Evolutionary conservation across 2,329 filamentous ascomycete genomes (phyloP), one percentile per base, ranked within the genome.

Genomic region (Trematosphaeria pertusa): DNA sequence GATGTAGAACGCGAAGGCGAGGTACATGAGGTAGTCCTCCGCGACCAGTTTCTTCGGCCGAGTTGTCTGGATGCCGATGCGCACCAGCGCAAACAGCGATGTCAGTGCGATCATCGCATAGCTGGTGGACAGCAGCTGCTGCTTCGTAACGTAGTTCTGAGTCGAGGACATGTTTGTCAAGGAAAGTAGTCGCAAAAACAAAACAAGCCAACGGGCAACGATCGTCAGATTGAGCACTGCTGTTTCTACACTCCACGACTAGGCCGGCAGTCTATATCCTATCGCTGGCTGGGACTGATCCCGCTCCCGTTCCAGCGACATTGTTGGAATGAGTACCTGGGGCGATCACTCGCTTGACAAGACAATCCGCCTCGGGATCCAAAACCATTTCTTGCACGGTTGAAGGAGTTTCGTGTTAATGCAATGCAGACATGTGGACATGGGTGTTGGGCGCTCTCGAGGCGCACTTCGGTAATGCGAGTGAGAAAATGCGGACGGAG

Each of bases 1-100:
- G 28, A 64, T 37, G 47, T 71, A 62, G 46, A 70, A 68, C 14
- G 63, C 56, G 21, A 58, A 57, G 2, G 62, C 60, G 1, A 66
- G 21, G 9, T 58, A 52, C 18, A 73, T 50, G 11, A 70, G 46
- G 14, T 43, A 36, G 18, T 58, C 56, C 26, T 61, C 54, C 22
- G 37, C 30, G 34, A 52, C 43, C 11, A 51, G 19, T 7, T 28
- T 18, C 33, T 38, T 54, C 22, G 45, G 37, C 17, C 46, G 52
- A 49, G 41, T 50, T 22, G 43, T n/a, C 33, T 61, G 58, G 11
- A 53, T 24, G 14, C 28, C 46, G 24, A 39, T 22, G 22, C 53
- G 46, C 30, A 43, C 65, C 14, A 49, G 14, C 17, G 51, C 50
- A 19, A 64, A 51, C 12, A 46, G 46, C 19, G 60, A 53, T n/a